Base-by-base conservation (phyloP, 495 filamentous ascomycete species). In the Mytilinidion resinicola region DNA sequence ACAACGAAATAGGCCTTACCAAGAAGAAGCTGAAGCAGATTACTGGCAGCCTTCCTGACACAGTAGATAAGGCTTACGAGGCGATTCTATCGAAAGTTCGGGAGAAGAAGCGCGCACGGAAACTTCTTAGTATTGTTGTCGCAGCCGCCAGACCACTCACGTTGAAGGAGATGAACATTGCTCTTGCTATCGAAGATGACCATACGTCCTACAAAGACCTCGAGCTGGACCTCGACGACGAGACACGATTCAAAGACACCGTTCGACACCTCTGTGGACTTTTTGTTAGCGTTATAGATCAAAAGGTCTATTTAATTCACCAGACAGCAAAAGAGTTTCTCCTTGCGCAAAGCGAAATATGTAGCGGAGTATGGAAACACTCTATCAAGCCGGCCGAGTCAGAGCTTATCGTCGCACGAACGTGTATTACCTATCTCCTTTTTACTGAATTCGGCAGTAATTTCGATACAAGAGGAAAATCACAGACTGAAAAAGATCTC, bases 251-350 rank as follows among this genome's bases (percentile, higher is more conserved):
- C 15, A 10, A 21, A 48, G 11, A 1, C 11, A 48, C 44, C 5
- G 3, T 48, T 11, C 1, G 44, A 20, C 4, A 48, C 30, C 44
- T 48, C 44, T 48, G 44, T 21, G 15, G 44, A 2, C 44, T 48
- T 21, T 48, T 48, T 21, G 14, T 48, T 19, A 48, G 44, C 19
- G 44, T 48, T 8, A 21, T 8, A 48, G 15, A 48, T 20, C 12
- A 20, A 4, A 48, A 48, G 44, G 19, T 48, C 15, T 48, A 48
- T 21, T 20, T 48, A 21, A 48, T 48, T 21, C 44, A 48, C 15
- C 44, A 48, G 15, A 48, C 44, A 21, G 44, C 44, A 4, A 48
- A 48, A 48, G 44, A 48, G 44, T 48, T 48, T 21, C 44, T 48
- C 11, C 14, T 48, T 10, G 44, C 44, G 4, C 11, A 15, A 4